Evolutionary conservation across 352 stramenopile genomes (phyloP).

Genomic region (Aphanomyces cochlioides): DNA sequence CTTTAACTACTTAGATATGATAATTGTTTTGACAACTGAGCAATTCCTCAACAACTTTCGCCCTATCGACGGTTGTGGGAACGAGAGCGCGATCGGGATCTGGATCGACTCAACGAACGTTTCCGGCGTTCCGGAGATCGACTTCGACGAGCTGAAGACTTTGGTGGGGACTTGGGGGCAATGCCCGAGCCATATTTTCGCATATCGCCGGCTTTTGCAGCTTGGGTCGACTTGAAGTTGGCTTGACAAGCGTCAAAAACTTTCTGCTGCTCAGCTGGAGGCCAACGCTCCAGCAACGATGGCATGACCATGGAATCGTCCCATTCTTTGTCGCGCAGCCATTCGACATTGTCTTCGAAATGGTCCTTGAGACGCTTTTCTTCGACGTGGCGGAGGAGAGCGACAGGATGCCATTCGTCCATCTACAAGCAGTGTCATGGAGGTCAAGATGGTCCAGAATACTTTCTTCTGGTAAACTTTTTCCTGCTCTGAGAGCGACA

Average conservation of each 20-base stretch:
- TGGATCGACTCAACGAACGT: not conserved
- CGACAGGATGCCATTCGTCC: slow-evolving; percentile 20
- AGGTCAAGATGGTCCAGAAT: not conserved
- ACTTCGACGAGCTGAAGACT: not conserved
- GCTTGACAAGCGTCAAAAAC: slow-evolving; percentile 1
- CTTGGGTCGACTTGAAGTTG: not conserved
- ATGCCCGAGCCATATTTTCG: not conserved
- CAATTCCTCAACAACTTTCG: too few relatives aligned
- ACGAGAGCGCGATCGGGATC: not conserved
- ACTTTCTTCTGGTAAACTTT: slow-evolving; percentile 53
- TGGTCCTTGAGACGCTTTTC: slow-evolving; percentile 13
- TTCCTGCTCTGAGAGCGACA: slow-evolving; percentile 48
- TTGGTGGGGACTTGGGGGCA: too few relatives aligned
- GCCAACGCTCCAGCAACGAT: not conserved
- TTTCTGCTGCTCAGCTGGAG: not conserved
- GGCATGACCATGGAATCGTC: slow-evolving; percentile 7
- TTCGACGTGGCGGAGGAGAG: slow-evolving; percentile 8
- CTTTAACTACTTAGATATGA: too few relatives aligned
- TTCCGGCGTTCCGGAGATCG: not conserved
- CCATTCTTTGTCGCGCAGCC: slow-evolving; percentile 13
- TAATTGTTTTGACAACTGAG: too few relatives aligned
- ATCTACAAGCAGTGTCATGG: not conserved
- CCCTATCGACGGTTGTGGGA: not conserved
- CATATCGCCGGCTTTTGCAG: not conserved
- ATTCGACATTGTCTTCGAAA: slow-evolving; percentile 2